Base-by-base conservation (phyloP, 2,329 filamentous ascomycete species). In the Paecilomyces formosus region DNA sequence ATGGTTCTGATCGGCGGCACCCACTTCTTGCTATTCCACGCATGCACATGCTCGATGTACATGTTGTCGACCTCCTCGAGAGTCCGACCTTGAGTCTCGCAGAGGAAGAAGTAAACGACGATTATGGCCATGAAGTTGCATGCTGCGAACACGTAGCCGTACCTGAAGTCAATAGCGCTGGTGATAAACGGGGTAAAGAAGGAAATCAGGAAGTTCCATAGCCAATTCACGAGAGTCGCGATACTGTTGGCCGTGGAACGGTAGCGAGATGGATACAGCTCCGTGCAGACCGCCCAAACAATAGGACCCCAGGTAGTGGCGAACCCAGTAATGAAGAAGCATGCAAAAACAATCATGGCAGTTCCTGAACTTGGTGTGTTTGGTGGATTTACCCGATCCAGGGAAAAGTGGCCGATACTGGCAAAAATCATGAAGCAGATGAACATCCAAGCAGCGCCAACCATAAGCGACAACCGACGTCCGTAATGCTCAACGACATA, bases 161-260 rank as follows among this genome's bases (percentile, higher is more conserved):
- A 91, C 21, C 81, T 81, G 74, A 88, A 92, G 65, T 89, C 83
- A 58, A 92, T 92, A 8, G 83, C 80, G 0, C 78, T 76, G 1
- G 85, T 88, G 70, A 92, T 92, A 73, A 91, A 92, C 0, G 89
- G 87, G 0, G 89, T 91, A 78, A 92, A 91, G 80, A 92, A 92
- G 0, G 84, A 84, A 63, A 89, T 79, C 66, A 88, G 74, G 74
- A 92, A 92, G 72, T 90, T 89, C 85, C 86, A 90, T 31, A 76
- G 72, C 89, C 89, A 93, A 75, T 93, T 93, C 39, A 88, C 85
- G 2, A 88, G 85, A 5, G 88, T 92, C 15, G 88, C 87, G 24
- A 92, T 76, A 12, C 88, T 89, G 81, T 91, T 90, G 63, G 86
- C 85, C 72, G 89, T 89, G 62, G 89, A 88, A 69, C 89, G 85